Evolutionary conservation across 2,329 filamentous ascomycete genomes (phyloP).

Genomic region (Aureobasidium sp.): DNA sequence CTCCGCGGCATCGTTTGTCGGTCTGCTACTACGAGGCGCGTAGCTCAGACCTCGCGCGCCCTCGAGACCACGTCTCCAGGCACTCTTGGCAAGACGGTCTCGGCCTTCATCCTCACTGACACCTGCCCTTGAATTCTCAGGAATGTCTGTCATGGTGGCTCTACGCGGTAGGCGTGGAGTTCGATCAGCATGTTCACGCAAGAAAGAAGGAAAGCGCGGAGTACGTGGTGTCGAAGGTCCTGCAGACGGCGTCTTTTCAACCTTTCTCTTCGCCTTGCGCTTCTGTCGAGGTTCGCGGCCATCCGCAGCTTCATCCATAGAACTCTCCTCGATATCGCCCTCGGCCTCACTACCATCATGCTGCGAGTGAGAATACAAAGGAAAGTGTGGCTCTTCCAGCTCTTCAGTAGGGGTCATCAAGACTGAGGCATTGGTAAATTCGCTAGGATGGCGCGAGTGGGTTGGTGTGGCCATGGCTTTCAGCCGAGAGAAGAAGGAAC

Average conservation of each 20-base stretch:
- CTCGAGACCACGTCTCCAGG: conserved; percentile 41
- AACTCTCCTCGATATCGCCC: conserved; percentile 80
- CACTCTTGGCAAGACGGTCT: conserved; percentile 39
- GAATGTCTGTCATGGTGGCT: conserved; percentile 43
- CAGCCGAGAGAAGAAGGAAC: conserved; percentile 67
- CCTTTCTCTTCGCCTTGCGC: conserved; percentile 57
- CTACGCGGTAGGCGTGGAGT: conserved; percentile 40
- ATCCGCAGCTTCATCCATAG: conserved; percentile 56
- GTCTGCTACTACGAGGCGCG: conserved; percentile 22
- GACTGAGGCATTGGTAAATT: conserved; percentile 39
- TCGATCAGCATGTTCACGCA: conserved; percentile 21
- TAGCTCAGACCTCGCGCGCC: conserved; percentile 43
- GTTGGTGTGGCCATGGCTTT: conserved; percentile 61
- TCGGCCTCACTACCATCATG: conserved; percentile 63
- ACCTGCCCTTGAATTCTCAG: conserved; percentile 38
- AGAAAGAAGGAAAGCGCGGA: conserved; percentile 44
- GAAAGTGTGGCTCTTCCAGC: conserved; percentile 36
- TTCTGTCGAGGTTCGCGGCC: conserved; percentile 46
- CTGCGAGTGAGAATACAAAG: conserved; percentile 38
- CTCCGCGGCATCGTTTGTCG: conserved; percentile 22
- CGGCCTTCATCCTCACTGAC: conserved; percentile 46
- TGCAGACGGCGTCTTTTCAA: conserved; percentile 54
- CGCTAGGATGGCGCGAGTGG: conserved; percentile 41
- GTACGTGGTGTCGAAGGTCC: conserved; percentile 56
- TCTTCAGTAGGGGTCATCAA: conserved; percentile 42